phyloP scores from a whole-genome alignment of 257 asterid species.

The Solanum gandarillasii region DNA sequence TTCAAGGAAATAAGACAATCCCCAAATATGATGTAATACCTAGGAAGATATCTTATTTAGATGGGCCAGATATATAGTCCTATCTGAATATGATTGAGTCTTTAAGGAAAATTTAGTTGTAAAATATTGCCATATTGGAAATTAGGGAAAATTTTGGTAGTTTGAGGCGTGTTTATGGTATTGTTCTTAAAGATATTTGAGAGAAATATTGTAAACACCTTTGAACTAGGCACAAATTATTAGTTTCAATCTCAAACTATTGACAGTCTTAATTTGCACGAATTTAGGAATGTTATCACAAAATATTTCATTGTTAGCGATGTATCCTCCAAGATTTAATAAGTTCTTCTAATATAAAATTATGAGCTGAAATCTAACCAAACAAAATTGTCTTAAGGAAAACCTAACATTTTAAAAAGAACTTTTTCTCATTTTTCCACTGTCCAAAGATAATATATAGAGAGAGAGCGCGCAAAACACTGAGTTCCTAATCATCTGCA shows the following conservation, averaged over 20 bases:
- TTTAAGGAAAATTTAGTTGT: neutral
- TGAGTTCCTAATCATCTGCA: too few relatives aligned
- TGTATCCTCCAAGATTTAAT: neutral
- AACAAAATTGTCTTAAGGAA: neutral
- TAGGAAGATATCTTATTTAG: neutral
- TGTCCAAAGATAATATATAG: too few relatives aligned
- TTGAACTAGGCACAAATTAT: neutral
- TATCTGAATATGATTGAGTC: neutral
- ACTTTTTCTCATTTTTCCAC: too few relatives aligned
- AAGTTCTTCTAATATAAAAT: neutral
- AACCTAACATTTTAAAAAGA: neutral
- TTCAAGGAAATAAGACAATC: neutral
- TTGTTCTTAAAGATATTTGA: neutral
- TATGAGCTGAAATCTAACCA: neutral
- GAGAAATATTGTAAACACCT: too few relatives aligned
- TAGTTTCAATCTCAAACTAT: neutral
- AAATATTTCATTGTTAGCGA: too few relatives aligned
- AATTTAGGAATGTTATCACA: neutral
- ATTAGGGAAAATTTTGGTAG: neutral
- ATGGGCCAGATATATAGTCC: neutral
- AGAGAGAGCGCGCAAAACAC: too few relatives aligned
- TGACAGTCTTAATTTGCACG: neutral
- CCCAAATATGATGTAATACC: neutral
- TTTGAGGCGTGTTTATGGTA: neutral
- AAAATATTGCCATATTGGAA: too few relatives aligned